A percentile compares a stretch with the other conserved stretches of the same genome.
These are phyloP conservation scores for Pythium periplocum DNA, from an alignment of 352 stramenopile species.

Conservation along the genomic window DNA sequence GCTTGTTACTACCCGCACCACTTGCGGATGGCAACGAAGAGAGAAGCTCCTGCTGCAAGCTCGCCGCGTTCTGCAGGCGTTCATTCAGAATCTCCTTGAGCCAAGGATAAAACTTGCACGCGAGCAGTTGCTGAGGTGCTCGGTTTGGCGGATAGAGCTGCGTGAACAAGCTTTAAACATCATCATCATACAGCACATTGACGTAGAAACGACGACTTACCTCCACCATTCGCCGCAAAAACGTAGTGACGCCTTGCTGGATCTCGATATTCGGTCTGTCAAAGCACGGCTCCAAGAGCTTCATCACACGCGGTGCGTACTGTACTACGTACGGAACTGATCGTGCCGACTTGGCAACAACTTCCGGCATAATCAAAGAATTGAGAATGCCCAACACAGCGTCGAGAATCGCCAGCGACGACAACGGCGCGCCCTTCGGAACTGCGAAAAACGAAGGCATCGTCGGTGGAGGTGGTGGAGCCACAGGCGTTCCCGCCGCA, in stretches of 20 bases:
- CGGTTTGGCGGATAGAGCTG: slow-evolving; percentile 76
- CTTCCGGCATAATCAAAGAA: slow-evolving; percentile 68
- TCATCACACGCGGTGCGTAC: slow-evolving; percentile 87
- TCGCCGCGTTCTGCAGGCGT: slow-evolving; percentile 57
- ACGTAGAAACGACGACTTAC: slow-evolving; percentile 19
- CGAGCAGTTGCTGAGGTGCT: slow-evolving; percentile 61
- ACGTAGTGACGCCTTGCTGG: slow-evolving; percentile 58
- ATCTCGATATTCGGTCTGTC: slow-evolving; percentile 79
- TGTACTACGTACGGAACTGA: slow-evolving; percentile 81
- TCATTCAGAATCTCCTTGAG: slow-evolving; percentile 84
- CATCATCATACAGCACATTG: neutral
- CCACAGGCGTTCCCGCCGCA: slow-evolving; percentile 12
- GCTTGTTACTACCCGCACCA: slow-evolving; percentile 19
- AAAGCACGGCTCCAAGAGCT: slow-evolving; percentile 86
- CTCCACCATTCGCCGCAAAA: slow-evolving; percentile 70
- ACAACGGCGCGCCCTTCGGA: slow-evolving; percentile 76
- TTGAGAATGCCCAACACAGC: slow-evolving; percentile 86
- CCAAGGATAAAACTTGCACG: slow-evolving; percentile 88
- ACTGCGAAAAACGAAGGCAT: slow-evolving; percentile 82
- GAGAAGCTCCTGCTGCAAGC: slow-evolving; percentile 53
- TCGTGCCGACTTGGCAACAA: slow-evolving; percentile 68
- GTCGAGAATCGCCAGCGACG: slow-evolving; percentile 82
- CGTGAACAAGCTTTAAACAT: slow-evolving; percentile 4
- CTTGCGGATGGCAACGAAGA: slow-evolving; percentile 14
- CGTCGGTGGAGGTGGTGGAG: slow-evolving; percentile 25